Evolutionary conservation across 768 basidiomycete species (phyloP).

Genomic region (Psilocybe cyanescens): DNA sequence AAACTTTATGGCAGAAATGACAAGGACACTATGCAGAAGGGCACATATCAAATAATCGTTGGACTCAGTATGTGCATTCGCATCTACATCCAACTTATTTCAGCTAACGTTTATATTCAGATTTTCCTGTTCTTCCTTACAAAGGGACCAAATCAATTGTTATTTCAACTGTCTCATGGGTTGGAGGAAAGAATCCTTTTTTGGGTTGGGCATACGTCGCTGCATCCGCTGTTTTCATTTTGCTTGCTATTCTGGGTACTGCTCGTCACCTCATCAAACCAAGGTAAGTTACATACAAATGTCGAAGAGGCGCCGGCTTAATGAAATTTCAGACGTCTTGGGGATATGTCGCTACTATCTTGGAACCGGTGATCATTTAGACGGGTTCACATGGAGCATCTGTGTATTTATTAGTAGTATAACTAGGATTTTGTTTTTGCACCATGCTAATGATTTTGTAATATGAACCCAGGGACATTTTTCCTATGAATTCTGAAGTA

Average conservation of each 20-base stretch:
- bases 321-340: slow-evolving; percentile 61
- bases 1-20: slow-evolving; percentile 96
- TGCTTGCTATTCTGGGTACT: slow-evolving; percentile 88
- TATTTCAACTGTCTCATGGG: slow-evolving; percentile 97
- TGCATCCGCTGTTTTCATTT: slow-evolving; percentile 82
- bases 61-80: slow-evolving; percentile 71
- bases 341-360: slow-evolving; percentile 85
- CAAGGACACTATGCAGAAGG: slow-evolving; percentile 65
- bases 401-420: slow-evolving; percentile 30
- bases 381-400: neutral
- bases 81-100: slow-evolving; percentile 7
- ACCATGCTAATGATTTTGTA: slow-evolving; percentile 30
- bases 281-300: slow-evolving; percentile 48
- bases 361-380: slow-evolving; percentile 65
- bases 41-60: slow-evolving; percentile 75
- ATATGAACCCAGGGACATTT: slow-evolving; percentile 16
- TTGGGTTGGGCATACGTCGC: slow-evolving; percentile 98
- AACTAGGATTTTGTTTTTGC: slow-evolving; percentile 20
- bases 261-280: slow-evolving; percentile 92
- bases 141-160: slow-evolving; percentile 96
- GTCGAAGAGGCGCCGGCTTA: slow-evolving; percentile 4
- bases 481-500: neutral
- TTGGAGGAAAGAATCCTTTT: slow-evolving; percentile 98
- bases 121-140: slow-evolving; percentile 91
- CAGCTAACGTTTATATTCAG: slow-evolving; percentile 43